Evolutionary conservation across 1,284 basidiomycete species (phyloP), one percentile per base, ranked within the genome.

Genomic region (Ustilago crameri): DNA sequence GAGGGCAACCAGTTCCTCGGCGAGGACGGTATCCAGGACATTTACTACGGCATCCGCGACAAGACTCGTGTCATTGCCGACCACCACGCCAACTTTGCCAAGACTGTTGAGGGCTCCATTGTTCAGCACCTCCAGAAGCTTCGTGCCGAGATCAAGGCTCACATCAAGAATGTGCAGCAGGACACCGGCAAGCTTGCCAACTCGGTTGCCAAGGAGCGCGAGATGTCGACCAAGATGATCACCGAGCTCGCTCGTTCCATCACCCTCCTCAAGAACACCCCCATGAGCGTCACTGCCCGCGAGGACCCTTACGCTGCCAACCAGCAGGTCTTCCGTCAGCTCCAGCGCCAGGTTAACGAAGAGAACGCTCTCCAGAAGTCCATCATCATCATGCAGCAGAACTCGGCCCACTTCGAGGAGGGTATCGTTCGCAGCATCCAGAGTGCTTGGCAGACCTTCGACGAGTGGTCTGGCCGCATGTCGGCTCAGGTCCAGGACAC

Each of bases 321-420:
- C 86, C 87, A 89, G 71, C 87, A 89, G 49, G 95, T 98, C 51
- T 85, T 88, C 56, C 90, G 89, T 62, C 95, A 98, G 85, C 90
- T 98, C 44, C 89, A 91, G 78, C 93, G 91, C 82, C 84, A 87
- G 84, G 93, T 98, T 46, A 90, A 95, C 85, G 95, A 96, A 85
- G 96, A 98, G 86, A 98, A 98, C 82, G 90, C 95, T 0, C 88
- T 98, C 18, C 96, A 98, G 85, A 98, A 98, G 84, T 93, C 91
- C n/a, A 92, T 98, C 82, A 91, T 98, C 81, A 96, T 98, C 84
- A 98, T 97, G 89, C 95, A 98, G 84, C 84, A 97, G 80, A 97
- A 97, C 85, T 93, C 91, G 46, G 95, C 95, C 22, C 91, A 96
- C 84, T 98, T 98, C 77, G 95, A 98, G 85, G 92, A 94, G 80